Percentiles rank a stretch among this genome's conserved stretches.
phyloP scores from a whole-genome alignment of 345 rosid genomes.

The Aquilaria sinensis region DNA sequence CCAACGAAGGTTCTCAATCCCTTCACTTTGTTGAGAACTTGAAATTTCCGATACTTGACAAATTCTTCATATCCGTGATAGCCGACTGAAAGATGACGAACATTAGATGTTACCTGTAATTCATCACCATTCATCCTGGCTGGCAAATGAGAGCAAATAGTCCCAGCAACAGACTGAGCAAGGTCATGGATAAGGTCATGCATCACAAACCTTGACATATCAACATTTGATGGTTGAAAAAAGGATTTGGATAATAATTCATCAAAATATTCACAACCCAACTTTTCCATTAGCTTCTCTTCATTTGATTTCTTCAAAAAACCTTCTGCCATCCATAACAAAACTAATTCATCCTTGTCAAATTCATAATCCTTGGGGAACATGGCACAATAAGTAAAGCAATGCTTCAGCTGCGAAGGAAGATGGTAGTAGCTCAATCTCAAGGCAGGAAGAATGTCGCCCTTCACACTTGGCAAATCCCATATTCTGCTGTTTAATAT shows the following conservation, averaged over 20 bases:
- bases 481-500: too few species aligned
- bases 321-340: constrained; percentile 28
- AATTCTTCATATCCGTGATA: constrained; percentile 1
- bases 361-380: not conserved
- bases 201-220: too few species aligned
- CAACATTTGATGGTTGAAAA: too few species aligned
- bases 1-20: not conserved
- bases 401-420: too few species aligned
- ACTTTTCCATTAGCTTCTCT: too few species aligned
- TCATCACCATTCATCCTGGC: not conserved
- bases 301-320: constrained; percentile 1
- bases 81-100: constrained; percentile 15
- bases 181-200: constrained; percentile 8
- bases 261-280: too few species aligned
- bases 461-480: too few species aligned
- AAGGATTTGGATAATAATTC: too few species aligned
- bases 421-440: too few species aligned
- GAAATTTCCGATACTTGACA: not conserved
- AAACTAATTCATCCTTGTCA: constrained; percentile 9
- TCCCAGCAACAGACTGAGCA: constrained; percentile 16
- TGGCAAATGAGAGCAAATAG: constrained; percentile 4
- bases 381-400: too few species aligned
- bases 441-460: too few species aligned
- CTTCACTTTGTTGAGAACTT: constrained; percentile 1
- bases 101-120: not conserved